phyloP scores from a whole-genome alignment of 768 basidiomycete genomes.

The Pholiota molesta region DNA sequence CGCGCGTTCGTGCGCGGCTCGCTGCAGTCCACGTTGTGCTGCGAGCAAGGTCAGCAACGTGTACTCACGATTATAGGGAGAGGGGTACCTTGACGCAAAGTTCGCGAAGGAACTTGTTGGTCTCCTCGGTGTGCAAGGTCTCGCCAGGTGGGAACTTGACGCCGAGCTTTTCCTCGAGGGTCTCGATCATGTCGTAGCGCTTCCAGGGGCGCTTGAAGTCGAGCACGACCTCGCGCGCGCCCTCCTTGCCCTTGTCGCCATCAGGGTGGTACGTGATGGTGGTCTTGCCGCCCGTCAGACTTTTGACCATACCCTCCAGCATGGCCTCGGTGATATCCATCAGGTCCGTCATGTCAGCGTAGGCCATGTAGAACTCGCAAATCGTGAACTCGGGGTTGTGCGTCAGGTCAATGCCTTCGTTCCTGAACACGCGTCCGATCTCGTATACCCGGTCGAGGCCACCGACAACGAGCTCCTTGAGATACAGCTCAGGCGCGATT shows the following conservation, averaged over 20 bases:
- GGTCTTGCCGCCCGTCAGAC: slow-evolving; percentile 78
- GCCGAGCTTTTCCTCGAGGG: slow-evolving; percentile 90
- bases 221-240: slow-evolving; percentile 65
- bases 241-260: slow-evolving; percentile 79
- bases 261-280: slow-evolving; percentile 89
- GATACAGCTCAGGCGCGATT: slow-evolving; percentile 95
- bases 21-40: slow-evolving; percentile 96
- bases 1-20: slow-evolving; percentile 96
- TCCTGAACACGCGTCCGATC: slow-evolving; percentile 97
- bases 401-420: slow-evolving; percentile 98
- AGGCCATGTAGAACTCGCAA: slow-evolving; percentile 99
- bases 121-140: slow-evolving; percentile 81
- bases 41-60: neutral
- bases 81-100: slow-evolving; percentile 76
- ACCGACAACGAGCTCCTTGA: slow-evolving; percentile 97
- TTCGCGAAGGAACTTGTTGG: slow-evolving; percentile 87
- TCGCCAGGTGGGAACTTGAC: slow-evolving; percentile 95
- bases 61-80: neutral
- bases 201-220: slow-evolving; percentile 97
- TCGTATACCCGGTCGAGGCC: slow-evolving; percentile 98
- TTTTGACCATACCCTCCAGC: slow-evolving; percentile 90
- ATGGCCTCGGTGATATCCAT: slow-evolving; percentile 97
- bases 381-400: slow-evolving; percentile 99
- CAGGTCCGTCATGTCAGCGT: slow-evolving; percentile 97
- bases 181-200: slow-evolving; percentile 97